A percentile compares a stretch with the other conserved stretches of the same genome.
Evolutionary conservation across 2,329 filamentous ascomycete genomes (phyloP).

Genomic region (Alternaria gaisen): DNA sequence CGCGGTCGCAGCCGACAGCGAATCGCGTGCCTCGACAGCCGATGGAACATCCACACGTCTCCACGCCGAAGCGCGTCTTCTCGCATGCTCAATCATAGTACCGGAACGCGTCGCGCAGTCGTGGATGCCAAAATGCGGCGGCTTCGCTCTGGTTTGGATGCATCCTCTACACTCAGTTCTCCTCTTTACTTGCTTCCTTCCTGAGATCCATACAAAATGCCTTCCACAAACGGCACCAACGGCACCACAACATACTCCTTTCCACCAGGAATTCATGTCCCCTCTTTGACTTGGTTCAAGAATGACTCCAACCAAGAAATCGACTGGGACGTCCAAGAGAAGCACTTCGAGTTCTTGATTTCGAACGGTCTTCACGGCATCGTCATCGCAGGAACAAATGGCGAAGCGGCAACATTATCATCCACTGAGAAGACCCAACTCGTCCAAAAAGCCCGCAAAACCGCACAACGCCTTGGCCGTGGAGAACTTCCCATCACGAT

Average conservation of each 20-base stretch:
- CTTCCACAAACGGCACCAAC: conserved; percentile 42
- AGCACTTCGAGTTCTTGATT: conserved; percentile 64
- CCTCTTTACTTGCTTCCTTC: not conserved
- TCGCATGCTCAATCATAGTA: conserved; percentile 18
- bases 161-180: not conserved
- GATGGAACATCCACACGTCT: conserved; percentile 7
- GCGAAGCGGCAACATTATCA: conserved; percentile 55
- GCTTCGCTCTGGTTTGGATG: conserved; percentile 16
- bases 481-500: conserved; percentile 53
- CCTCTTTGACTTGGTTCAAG: conserved; percentile 65
- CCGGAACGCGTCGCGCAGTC: conserved; percentile 31
- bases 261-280: conserved; percentile 65
- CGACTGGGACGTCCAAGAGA: conserved; percentile 64
- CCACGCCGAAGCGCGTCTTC: conserved; percentile 4
- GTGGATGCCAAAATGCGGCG: conserved; percentile 26
- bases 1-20: conserved; percentile 4
- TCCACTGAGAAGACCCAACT: conserved; percentile 53
- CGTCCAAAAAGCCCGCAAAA: conserved; percentile 51
- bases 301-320: conserved; percentile 60
- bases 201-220: conserved; percentile 30
- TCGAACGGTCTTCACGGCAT: conserved; percentile 62
- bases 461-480: conserved; percentile 46
- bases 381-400: conserved; percentile 57
- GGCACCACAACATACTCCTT: conserved; percentile 49
- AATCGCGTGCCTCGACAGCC: conserved; percentile 14